These are phyloP conservation scores for Alternaria arbusti DNA, from an alignment of 2,329 filamentous ascomycete species.

Conservation along the genomic window DNA sequence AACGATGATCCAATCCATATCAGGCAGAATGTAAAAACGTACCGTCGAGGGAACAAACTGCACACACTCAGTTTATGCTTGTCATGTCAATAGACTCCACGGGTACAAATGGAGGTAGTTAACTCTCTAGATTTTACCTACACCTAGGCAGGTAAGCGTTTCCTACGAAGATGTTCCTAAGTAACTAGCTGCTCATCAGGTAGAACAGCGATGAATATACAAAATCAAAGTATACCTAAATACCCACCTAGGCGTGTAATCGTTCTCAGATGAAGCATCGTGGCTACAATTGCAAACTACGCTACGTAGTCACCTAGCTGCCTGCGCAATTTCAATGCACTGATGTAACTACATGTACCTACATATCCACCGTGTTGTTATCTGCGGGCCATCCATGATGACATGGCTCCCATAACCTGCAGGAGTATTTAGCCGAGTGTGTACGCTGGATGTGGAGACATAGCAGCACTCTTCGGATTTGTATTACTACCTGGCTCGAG, in stretches of 20 bases:
- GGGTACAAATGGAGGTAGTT: slow-evolving; percentile 51
- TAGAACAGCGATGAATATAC: no score
- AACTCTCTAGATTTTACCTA: slow-evolving; percentile 44
- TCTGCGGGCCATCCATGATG: neutral
- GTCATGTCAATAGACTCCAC: slow-evolving; percentile 40
- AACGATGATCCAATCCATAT: neutral
- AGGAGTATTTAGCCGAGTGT: neutral
- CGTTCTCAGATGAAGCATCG: neutral
- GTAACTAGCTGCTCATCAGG: no score
- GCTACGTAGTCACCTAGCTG: neutral
- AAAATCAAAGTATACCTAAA: no score
- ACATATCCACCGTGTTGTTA: neutral
- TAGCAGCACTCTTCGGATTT: neutral
- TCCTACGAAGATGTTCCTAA: no score
- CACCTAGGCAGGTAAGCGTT: no score
- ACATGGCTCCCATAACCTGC: neutral
- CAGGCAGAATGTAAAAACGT: slow-evolving; percentile 50
- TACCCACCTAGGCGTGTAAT: slow-evolving; percentile 25
- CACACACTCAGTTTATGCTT: slow-evolving; percentile 52
- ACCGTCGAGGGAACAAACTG: slow-evolving; percentile 50
- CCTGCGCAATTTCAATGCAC: neutral
- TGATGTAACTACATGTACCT: neutral
- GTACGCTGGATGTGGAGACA: neutral
- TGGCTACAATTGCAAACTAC: neutral
- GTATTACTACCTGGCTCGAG: neutral